Evolutionary conservation across 352 stramenopile genomes (phyloP), one percentile per base, ranked within the genome.

Genomic region (Phytophthora crassamura): DNA sequence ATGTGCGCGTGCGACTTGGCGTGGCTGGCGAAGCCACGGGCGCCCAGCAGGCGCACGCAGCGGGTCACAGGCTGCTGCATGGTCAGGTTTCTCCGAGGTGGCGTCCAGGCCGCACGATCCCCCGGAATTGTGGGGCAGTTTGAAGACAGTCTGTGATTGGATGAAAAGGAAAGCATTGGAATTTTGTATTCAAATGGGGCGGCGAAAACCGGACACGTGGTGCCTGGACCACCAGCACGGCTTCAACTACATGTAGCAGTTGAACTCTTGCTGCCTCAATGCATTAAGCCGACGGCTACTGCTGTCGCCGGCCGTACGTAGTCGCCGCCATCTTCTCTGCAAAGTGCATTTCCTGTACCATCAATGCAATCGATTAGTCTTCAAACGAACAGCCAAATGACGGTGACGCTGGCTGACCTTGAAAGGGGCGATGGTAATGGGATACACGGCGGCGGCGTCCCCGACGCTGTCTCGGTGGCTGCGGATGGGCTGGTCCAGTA

Each of bases 1-100:
- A 94, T 94, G 67, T 87, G 74, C 50, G 93, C 75, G 55, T 88
- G 81, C 34, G 69, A 69, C 59, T 86, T 83, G 39, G 53, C 61
- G 62, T 77, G 66, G 40, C 58, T 84, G 45, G 80, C 77, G 67
- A 93, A 90, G 67, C 72, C 59, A 54, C 84, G 77, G 56, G 70
- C 67, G 33, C 61, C 64, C 52, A 84, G 64, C 36, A 73, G 61
- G 36, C 71, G 64, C 18, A 78, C 32, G 51, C 42, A 64, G 51
- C 70, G 70, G 38, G 50, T 56, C 22, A 67, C 22, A 33, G 51
- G 71, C 56, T 59, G 57, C 77, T 63, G 58, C 66, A 74, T 78
- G 55, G 74, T 77, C 67, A 80, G n/a, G n/a, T n/a, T n/a, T n/a
- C n/a, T n/a, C n/a, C 5, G 64, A 58, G 45, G 49, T 59, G 49